Evolutionary conservation across 805 yeast species (phyloP).

Genomic region (Candida nonsorbophila): DNA sequence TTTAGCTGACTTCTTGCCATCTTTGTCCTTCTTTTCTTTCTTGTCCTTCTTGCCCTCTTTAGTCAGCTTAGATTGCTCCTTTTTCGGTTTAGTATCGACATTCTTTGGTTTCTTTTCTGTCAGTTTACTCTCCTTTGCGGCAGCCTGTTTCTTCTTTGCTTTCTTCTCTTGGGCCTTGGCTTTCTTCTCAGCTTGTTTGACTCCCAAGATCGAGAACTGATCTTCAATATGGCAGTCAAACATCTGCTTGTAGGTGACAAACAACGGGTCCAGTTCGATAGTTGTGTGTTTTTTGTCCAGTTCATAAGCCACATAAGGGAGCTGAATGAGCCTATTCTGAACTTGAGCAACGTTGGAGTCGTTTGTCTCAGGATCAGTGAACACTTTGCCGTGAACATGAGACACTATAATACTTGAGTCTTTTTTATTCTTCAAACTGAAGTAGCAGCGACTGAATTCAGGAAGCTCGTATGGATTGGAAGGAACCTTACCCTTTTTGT

Average conservation of each 20-base stretch:
- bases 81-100: no score
- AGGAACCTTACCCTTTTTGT: slow-evolving; percentile 37
- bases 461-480: slow-evolving; percentile 35
- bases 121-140: neutral
- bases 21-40: slow-evolving; percentile 6
- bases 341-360: slow-evolving; percentile 28
- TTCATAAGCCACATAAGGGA: no score
- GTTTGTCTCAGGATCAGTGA: slow-evolving; percentile 17
- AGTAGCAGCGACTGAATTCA: slow-evolving; percentile 36
- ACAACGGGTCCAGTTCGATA: no score
- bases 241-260: no score
- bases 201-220: no score
- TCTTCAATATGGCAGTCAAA: no score
- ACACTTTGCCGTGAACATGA: slow-evolving; percentile 16
- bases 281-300: no score
- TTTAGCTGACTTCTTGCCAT: slow-evolving; percentile 4
- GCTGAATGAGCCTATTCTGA: slow-evolving; percentile 23
- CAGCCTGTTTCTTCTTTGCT: slow-evolving; percentile 1
- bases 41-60: slow-evolving; percentile 6
- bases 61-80: slow-evolving; percentile 6
- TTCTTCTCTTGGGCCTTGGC: slow-evolving; percentile 3
- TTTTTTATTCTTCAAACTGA: slow-evolving; percentile 23
- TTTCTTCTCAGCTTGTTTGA: slow-evolving; percentile 3
- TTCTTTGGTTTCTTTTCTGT: slow-evolving; percentile 2
- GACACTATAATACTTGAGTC: slow-evolving; percentile 21